A percentile compares a stretch with the other conserved stretches of the same genome.
phyloP scores from a whole-genome alignment of 257 asterid genomes.

The Solanum pimpinellifolium region DNA sequence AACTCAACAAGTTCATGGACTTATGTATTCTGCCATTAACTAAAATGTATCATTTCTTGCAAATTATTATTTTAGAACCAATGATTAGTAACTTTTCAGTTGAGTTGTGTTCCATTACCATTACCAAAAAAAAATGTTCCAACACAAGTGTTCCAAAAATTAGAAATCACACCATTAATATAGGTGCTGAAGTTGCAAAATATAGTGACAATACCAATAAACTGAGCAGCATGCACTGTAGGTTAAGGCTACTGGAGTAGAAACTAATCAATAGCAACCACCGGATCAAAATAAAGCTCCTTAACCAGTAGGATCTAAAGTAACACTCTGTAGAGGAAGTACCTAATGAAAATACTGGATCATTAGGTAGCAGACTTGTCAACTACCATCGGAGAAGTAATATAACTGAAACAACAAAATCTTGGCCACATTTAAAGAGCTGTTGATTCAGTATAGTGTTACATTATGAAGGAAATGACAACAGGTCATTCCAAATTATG shows the following conservation, averaged over 20 bases:
- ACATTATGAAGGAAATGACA: neutral
- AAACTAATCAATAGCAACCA: too few species aligned
- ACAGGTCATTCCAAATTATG: too few species aligned
- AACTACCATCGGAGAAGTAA: neutral
- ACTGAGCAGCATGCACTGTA: too few species aligned
- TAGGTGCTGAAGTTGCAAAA: too few species aligned
- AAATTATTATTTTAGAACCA: neutral
- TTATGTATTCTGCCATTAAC: neutral
- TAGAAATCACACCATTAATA: neutral
- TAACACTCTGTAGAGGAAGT: neutral
- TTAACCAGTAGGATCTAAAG: neutral
- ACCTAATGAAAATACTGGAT: neutral
- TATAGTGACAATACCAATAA: too few species aligned
- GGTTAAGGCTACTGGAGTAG: too few species aligned
- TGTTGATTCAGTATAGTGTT: neutral
- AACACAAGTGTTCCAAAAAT: neutral
- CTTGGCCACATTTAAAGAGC: neutral
- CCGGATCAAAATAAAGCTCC: too few species aligned
- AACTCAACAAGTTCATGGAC: neutral
- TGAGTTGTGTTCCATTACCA: neutral
- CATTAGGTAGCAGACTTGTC: neutral
- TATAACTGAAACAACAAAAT: neutral
- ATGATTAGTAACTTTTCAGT: neutral
- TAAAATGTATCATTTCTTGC: neutral
- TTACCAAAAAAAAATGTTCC: neutral